These are phyloP conservation scores for Nothophaeocryptopus gaeumannii DNA, from an alignment of 2,329 filamentous ascomycete genomes.

Conservation along the genomic window DNA sequence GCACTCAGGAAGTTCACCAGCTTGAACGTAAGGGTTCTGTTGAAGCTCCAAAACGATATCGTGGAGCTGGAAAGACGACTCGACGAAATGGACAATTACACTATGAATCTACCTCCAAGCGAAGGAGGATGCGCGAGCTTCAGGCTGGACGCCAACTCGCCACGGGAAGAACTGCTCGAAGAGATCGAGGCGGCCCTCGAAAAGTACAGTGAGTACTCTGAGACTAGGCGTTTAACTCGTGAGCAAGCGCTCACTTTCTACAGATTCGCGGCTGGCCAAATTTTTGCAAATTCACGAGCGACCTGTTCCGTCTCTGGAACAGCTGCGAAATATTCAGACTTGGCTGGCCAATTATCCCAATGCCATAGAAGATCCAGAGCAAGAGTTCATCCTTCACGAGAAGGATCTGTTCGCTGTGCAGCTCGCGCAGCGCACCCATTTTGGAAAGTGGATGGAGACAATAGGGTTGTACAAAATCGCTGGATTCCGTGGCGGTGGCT, in stretches of 20 bases:
- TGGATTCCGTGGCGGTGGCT: too few relatives aligned
- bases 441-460: too few relatives aligned
- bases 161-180: not conserved
- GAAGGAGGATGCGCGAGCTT: not conserved
- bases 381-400: not conserved
- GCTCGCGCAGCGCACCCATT: not conserved
- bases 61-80: not conserved
- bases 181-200: not conserved
- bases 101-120: too few relatives aligned
- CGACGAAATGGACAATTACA: not conserved
- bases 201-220: not conserved
- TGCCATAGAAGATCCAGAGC: not conserved
- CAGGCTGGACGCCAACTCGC: not conserved
- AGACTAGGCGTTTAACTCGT: too few relatives aligned
- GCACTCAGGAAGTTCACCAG: not conserved
- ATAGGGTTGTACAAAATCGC: too few relatives aligned
- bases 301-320: too few relatives aligned
- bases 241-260: too few relatives aligned
- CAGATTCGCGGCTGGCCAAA: too few relatives aligned
- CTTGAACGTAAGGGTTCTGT: not conserved
- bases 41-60: not conserved
- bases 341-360: not conserved
- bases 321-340: not conserved
- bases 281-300: too few relatives aligned
- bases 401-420: not conserved